phyloP scores from a whole-genome alignment of 768 basidiomycete species.

The Terana coerulea region DNA sequence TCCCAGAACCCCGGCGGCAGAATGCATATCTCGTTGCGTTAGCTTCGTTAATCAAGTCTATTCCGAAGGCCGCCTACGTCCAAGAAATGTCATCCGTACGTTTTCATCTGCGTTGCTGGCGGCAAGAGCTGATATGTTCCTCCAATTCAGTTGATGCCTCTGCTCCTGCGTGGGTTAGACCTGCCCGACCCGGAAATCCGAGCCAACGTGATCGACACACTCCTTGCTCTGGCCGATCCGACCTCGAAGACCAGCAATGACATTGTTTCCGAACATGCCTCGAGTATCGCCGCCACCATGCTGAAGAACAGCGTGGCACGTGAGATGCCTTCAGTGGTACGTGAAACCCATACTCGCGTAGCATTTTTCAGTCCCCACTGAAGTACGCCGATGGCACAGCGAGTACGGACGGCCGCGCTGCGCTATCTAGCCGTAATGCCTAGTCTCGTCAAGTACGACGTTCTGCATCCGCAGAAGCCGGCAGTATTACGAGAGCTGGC shows the following conservation, averaged over 20 bases:
- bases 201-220: conserved; percentile 74
- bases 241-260: conserved; percentile 37
- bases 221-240: conserved; percentile 66
- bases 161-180: conserved; percentile 81
- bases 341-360: conserved; percentile 18
- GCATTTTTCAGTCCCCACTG: too few species aligned
- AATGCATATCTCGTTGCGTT: conserved; percentile 80
- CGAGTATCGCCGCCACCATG: conserved; percentile 66
- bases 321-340: conserved; percentile 56
- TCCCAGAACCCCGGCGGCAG: conserved; percentile 48
- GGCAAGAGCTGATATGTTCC: too few species aligned
- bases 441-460: conserved; percentile 71
- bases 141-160: conserved; percentile 83
- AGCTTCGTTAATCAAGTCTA: conserved; percentile 71
- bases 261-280: conserved; percentile 62
- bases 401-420: conserved; percentile 72
- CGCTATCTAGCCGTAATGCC: conserved; percentile 74
- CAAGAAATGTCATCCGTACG: conserved; percentile 62
- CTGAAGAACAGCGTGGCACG: conserved; percentile 54
- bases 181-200: conserved; percentile 72
- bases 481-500: conserved; percentile 72
- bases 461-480: conserved; percentile 77
- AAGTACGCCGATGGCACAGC: conserved; percentile 48
- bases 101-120: neutral
- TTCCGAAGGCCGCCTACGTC: conserved; percentile 72